Percentiles rank a stretch among this genome's conserved stretches.
These are phyloP conservation scores for Gardenia jasminoides DNA, from an alignment of 257 asterid genomes.

Conservation along the genomic window DNA sequence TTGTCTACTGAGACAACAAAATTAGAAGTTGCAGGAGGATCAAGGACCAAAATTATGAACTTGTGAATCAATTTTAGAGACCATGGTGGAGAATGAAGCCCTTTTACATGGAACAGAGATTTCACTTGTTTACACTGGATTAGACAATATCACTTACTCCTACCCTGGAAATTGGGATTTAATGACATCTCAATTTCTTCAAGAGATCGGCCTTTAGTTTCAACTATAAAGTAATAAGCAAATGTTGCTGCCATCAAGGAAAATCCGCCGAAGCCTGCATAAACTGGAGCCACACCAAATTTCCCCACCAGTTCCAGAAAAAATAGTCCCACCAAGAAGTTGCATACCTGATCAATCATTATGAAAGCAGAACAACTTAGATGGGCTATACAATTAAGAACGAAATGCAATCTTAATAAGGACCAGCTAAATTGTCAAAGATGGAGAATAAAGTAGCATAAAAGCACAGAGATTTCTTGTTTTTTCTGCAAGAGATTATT, in stretches of 20 bases:
- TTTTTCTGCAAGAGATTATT: neutral
- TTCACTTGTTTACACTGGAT: neutral
- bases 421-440: neutral
- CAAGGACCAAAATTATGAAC: neutral
- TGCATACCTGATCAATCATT: slow-evolving; percentile 58
- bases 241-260: slow-evolving; percentile 74
- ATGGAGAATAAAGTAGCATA: neutral
- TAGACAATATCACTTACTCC: slow-evolving; percentile 15
- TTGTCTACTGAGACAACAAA: neutral
- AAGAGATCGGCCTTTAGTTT: slow-evolving; percentile 78
- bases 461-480: neutral
- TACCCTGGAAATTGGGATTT: slow-evolving; percentile 28
- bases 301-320: slow-evolving; percentile 68
- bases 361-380: neutral
- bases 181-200: slow-evolving; percentile 86
- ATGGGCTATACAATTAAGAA: too few relatives aligned
- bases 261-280: slow-evolving; percentile 58
- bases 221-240: slow-evolving; percentile 56
- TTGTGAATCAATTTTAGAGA: neutral
- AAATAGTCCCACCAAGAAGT: slow-evolving; percentile 77
- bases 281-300: slow-evolving; percentile 69
- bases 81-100: neutral
- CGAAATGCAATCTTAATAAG: neutral
- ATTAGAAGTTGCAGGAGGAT: neutral
- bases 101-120: neutral